Evolutionary conservation across 768 basidiomycete genomes (phyloP), one percentile per base, ranked within the genome.

Genomic region (Lyophyllum semitale): DNA sequence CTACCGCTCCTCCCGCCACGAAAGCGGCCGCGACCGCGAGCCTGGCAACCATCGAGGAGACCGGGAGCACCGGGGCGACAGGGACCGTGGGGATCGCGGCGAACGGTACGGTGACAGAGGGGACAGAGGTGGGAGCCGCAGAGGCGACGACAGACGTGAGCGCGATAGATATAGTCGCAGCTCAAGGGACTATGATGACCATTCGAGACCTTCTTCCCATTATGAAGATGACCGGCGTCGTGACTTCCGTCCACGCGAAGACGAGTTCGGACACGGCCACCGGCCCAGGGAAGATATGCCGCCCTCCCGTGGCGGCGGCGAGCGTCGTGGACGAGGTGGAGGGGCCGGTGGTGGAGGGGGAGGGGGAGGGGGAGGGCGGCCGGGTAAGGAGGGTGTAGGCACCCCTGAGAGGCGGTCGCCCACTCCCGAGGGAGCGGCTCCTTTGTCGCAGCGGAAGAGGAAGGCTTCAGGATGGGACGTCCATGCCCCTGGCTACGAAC

Each of bases 401-500:
- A 87, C 89, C 13, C 89, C 87, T 1, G 91, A 92, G 58, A 77
- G 90, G 62, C 75, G 95, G 62, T 92, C 89, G 0, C 95, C 96
- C 9, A 98, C 96, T 9, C 97, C 97, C 0, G 87, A 92, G 65
- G 91, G 89, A 45, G 83, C 85, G 13, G 75, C 85, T 38, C 87
- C 92, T 0, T 73, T 99, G 59, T 88, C 89, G 8, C 93, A 98
- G 67, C 79, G 95, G 59, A 89, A 89, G 68, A 78, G 95, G 26
- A 92, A 91, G 63, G 90, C 93, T 5, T 94, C 93, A 42, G 91
- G 92, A 0, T 99, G 97, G 97, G 94, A 99, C 71, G 89, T 97
- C 20, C 90, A 94, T 71, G 93, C 95, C 17, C 90, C 92, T 3
- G 95, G 95, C 4, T 98, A 97, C 60, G 96, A 98, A 66, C 91